Evolutionary conservation across 768 basidiomycete genomes (phyloP), one percentile per base, ranked within the genome.

Genomic region (Wakefieldia striispora): DNA sequence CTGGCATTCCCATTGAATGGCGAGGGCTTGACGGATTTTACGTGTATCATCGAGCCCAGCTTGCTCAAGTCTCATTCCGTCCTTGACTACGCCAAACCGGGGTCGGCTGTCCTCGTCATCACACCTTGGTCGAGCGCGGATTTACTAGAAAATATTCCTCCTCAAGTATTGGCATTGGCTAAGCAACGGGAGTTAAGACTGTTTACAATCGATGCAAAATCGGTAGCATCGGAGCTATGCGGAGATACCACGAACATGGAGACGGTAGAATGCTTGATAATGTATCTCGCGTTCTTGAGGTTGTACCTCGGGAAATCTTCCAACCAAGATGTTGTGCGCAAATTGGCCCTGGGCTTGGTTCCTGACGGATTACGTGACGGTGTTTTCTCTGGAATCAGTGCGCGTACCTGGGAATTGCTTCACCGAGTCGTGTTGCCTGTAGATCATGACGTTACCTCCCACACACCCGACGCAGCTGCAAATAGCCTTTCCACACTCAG

Each of bases 271-370:
- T 75, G 72, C 54, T 67, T 89, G 53, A 62, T 90, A 31, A 78
- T 83, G 37, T 81, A 90, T 58, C 74, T 95, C 24, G 86, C 88
- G 1, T 91, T 97, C 75, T 69, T 97, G 61, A 78, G 91, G 45
- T 75, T 98, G 27, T 98, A 88, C 70, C 72, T 92, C 35, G 89
- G 87, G 24, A 69, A 74, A 43, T 70, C 72, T n/a, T 84, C 83
- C 7, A 77, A 71, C 20, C 78, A 85, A 61, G 64, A 67, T 1
- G 65, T 75, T 6, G 72, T 90, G 16, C 61, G 76, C 36, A 77
- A 78, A 60, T 59, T 88, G 31, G 81, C 79, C 4, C 71, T 70
- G 21, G 68, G 64, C 4, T 60, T 74, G 2, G 74, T 80, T 43
- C 76, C 77, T 20, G 74, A 77, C 23, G 52, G 58, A 16, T 59